Conservation (phyloP, 2,329 filamentous ascomycete genomes). For the Aspergillus melleus region DNA sequence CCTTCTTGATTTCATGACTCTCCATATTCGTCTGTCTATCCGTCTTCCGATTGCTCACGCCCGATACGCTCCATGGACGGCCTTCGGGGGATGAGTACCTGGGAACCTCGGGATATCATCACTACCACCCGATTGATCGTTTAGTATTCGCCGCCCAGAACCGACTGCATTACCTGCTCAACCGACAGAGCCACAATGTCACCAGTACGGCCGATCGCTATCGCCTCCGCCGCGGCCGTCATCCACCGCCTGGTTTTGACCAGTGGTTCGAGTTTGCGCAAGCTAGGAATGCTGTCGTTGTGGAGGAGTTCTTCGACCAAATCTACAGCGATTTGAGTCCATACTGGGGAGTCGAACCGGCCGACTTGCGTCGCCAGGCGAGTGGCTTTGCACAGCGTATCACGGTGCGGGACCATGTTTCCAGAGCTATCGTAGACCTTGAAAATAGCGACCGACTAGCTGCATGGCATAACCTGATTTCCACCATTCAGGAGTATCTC, state of each 20-base stretch:
- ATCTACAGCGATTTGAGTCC: conserved; percentile 52
- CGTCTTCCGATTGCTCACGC: too few relatives aligned
- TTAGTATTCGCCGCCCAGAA: conserved; percentile 15
- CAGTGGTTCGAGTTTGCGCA: conserved; percentile 49
- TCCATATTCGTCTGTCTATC: too few relatives aligned
- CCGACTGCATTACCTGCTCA: conserved; percentile 4
- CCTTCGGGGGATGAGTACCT: neutral
- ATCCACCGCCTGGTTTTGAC: conserved; percentile 53
- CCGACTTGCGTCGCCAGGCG: conserved; percentile 44
- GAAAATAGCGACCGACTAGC: conserved; percentile 39
- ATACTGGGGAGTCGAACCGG: conserved; percentile 49
- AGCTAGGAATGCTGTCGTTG: conserved; percentile 42
- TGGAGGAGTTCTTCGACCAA: conserved; percentile 54
- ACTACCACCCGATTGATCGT: conserved; percentile 19
- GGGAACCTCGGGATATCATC: neutral
- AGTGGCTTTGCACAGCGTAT: conserved; percentile 40
- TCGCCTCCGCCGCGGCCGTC: conserved; percentile 45
- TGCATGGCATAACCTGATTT: conserved; percentile 43
- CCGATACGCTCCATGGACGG: too few relatives aligned
- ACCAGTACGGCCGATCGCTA: conserved; percentile 44
- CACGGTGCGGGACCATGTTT: conserved; percentile 41
- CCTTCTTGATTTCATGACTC: too few relatives aligned
- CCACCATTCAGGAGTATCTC: conserved; percentile 37
- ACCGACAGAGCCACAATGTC: conserved; percentile 38
- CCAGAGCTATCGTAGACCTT: conserved; percentile 27